phyloP scores from a whole-genome alignment of 345 rosid genomes.

The Arabis alpina region DNA sequence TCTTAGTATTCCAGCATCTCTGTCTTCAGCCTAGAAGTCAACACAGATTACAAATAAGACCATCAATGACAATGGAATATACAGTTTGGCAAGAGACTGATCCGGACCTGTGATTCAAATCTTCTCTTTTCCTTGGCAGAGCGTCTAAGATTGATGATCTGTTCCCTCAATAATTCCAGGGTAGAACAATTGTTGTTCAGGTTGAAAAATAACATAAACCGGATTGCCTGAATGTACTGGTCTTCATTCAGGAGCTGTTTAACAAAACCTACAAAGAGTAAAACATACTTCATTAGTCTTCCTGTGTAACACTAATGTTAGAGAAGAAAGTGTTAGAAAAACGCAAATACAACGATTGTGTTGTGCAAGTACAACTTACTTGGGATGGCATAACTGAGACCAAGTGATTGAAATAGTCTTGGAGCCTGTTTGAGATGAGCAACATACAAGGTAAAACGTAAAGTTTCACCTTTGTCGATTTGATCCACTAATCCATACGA shows the following conservation, averaged over 20 bases:
- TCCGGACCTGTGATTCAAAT: slow-evolving; percentile 28
- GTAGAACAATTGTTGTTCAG: slow-evolving; percentile 17
- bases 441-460: slow-evolving; percentile 11
- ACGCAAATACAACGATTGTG: slow-evolving; percentile 4
- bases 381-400: slow-evolving; percentile 21
- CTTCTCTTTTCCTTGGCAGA: slow-evolving; percentile 20
- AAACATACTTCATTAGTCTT: slow-evolving; percentile 20
- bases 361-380: slow-evolving; percentile 27
- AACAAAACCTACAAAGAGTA: slow-evolving; percentile 24
- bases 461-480: neutral
- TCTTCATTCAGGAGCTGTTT: neutral
- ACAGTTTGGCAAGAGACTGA: slow-evolving; percentile 12
- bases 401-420: slow-evolving; percentile 35
- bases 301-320: neutral
- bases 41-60: slow-evolving; percentile 10
- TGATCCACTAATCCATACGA: slow-evolving; percentile 23
- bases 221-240: slow-evolving; percentile 21
- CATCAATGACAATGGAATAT: slow-evolving; percentile 17
- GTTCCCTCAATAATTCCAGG: slow-evolving; percentile 17
- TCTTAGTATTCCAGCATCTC: slow-evolving; percentile 33
- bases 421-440: slow-evolving; percentile 36
- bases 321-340: neutral
- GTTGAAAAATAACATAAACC: slow-evolving; percentile 31
- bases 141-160: slow-evolving; percentile 26
- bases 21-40: slow-evolving; percentile 32